Evolutionary conservation across 805 yeast genomes (phyloP), one percentile per base, ranked within the genome.

Genomic region (Cyberlindnera mrakii): DNA sequence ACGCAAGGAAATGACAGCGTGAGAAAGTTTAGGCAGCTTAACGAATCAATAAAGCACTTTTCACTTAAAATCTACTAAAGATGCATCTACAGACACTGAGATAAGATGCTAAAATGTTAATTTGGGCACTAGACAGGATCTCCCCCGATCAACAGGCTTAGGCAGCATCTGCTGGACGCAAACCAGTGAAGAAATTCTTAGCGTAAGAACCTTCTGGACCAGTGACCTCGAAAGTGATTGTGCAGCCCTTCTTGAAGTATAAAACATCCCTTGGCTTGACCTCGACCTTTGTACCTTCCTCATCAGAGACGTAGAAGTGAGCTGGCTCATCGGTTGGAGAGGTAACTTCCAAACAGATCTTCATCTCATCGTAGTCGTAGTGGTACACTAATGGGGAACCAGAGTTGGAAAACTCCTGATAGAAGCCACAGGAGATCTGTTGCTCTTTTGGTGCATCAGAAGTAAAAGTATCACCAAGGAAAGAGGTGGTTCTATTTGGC

Each of bases 311-410:
- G 44, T 67, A 67, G 69, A 77, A 80, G 35, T 54, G 50, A 58
- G 57, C 59, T 46, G 77, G 79, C 51, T 86, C 88, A 53, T 75
- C 78, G 46, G 78, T 82, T 62, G 80, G 84, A 19, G 49, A 44
- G 43, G 39, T 44, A 33, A 49, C 53, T 40, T 48, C 52, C 49
- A 82, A 68, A 61, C 78, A 72, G 54, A 82, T 69, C 66, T 82
- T 82, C 81, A 77, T 78, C 67, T 80, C 88, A 58, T 82, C 85
- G 64, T 80, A 76, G 56, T 65, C 67, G 66, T 82, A 82, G 44
- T 67, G 62, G 72, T 82, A 82, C n/a, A 75, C 85, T 58, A 82
- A 71, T 39, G 82, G 76, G 60, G 76, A 80, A 46, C 88, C 88
- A 43, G 68, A 66, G 62, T 78, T 82, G 34, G 46, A 16, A 33